phyloP scores from a whole-genome alignment of 2,329 filamentous ascomycete species.

The Stemphylium lycopersici region DNA sequence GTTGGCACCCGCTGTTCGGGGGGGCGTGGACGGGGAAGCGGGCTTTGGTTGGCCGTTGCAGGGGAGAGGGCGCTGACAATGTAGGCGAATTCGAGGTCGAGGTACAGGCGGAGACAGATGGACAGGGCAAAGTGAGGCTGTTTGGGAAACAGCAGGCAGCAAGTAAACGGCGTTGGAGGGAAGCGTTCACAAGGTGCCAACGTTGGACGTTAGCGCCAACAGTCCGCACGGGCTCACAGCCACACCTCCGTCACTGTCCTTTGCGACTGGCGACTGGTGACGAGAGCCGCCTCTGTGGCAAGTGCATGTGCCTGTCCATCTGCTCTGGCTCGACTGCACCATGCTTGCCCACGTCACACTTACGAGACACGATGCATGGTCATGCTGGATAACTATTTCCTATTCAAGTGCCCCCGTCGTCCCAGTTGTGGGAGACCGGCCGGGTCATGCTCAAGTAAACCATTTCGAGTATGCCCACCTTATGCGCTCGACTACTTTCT shows the following conservation, averaged over 20 bases:
- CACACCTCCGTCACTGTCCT: constrained; percentile 14
- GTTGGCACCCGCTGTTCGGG: constrained; percentile 31
- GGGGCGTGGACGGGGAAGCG: constrained; percentile 18
- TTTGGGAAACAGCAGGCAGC: constrained; percentile 12
- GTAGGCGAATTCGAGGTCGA: background rate
- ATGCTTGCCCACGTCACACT: background rate
- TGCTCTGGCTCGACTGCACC: background rate
- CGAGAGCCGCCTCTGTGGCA: too few relatives aligned
- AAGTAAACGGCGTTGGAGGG: constrained; percentile 15
- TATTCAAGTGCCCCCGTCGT: constrained; percentile 1
- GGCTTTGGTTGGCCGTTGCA: constrained; percentile 1
- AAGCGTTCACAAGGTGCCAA: constrained; percentile 14
- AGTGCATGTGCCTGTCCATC: too few relatives aligned
- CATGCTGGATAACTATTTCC: background rate
- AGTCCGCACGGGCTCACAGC: constrained; percentile 14
- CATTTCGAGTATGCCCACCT: constrained; percentile 89
- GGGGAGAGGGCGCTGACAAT: background rate
- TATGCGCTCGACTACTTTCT: constrained; percentile 79
- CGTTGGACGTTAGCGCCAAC: constrained; percentile 19
- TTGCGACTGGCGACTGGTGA: constrained; percentile 2
- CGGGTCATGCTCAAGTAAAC: constrained; percentile 47
- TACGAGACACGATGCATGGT: background rate
- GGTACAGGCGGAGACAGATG: background rate
- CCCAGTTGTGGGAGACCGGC: background rate
- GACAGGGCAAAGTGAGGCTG: constrained; percentile 2